Evolutionary conservation across 768 basidiomycete genomes (phyloP).

Genomic region (Ramaria sp.): DNA sequence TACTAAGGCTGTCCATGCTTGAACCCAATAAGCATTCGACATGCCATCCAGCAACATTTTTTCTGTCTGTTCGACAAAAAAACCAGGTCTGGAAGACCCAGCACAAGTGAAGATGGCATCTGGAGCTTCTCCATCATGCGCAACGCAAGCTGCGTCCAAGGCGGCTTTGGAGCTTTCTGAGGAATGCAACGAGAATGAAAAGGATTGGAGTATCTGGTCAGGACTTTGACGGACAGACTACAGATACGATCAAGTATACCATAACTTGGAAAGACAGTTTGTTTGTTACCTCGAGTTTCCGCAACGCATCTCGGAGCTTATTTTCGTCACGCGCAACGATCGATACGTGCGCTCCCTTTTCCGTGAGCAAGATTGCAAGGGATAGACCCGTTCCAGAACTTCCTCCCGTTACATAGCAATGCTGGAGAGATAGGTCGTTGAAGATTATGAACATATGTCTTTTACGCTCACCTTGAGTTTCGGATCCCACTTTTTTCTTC

Average conservation of each 20-base stretch:
- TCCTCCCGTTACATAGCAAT: conserved; percentile 80
- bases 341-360: conserved; percentile 69
- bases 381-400: conserved; percentile 72
- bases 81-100: conserved; percentile 58
- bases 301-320: conserved; percentile 49
- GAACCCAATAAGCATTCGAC: conserved; percentile 44
- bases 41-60: conserved; percentile 47
- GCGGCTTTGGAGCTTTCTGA: conserved; percentile 46
- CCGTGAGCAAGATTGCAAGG: conserved; percentile 53
- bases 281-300: conserved; percentile 47
- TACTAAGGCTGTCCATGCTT: conserved; percentile 43
- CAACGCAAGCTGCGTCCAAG: conserved; percentile 44
- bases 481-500: conserved; percentile 36
- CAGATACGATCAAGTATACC: not conserved
- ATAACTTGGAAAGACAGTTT: not conserved
- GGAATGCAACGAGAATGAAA: conserved; percentile 54
- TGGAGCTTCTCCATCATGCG: conserved; percentile 48
- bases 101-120: conserved; percentile 77
- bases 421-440: conserved; percentile 32
- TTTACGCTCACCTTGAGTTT: conserved; percentile 30
- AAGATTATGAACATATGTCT: conserved; percentile 19
- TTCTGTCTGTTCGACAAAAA: conserved; percentile 61
- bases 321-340: conserved; percentile 71
- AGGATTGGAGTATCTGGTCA: conserved; percentile 49
- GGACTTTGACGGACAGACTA: conserved; percentile 44